Evolutionary conservation across 2,329 filamentous ascomycete species (phyloP), one percentile per base, ranked within the genome.

Genomic region (Fusarium keratoplasticum): DNA sequence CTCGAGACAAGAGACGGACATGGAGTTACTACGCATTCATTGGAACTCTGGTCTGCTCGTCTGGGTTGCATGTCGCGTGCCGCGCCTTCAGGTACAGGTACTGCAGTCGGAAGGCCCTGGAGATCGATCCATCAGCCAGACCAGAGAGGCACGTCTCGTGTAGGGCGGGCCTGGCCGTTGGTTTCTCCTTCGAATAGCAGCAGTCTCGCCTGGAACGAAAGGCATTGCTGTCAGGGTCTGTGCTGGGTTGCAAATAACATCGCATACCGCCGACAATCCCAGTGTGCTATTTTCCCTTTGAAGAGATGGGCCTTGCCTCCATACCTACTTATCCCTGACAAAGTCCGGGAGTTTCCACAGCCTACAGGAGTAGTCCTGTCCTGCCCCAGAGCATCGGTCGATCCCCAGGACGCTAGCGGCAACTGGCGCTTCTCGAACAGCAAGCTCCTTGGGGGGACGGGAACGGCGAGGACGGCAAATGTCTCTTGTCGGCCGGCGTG

Each of bases 71-170:
- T 66, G 72, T 74, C 72, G 65, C 66, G 72, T 74, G 72, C 72
- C 72, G 72, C 72, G 65, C 72, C 62, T 75, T 72, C 72, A 75
- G 61, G 68, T 44, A 65, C 35, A 60, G 58, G 67, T 61, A 70
- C 61, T 44, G 62, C 61, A 74, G 68, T 58, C 68, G 59, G 60
- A 44, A 35, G 9, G 47, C 27, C 47, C 27, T 54, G 47, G 47
- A 31, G 27, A 54, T 54, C 27, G 47, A 54, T 54, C 47, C 47
- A 54, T 54, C 25, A 31, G 27, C 18, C 47, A 9, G 27, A 54
- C 47, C 47, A 52, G 47, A 54, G 47, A 31, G 47, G 47, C 47
- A 54, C 47, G 3, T 31, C 47, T 54, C 47, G 47, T 54, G 18
- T 54, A 25, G 35, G 58, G 18, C 44, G 35, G 58, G 18, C 38